Conservation (phyloP, 2,329 filamentous ascomycete species). For the Tolypocladium nubicola region DNA sequence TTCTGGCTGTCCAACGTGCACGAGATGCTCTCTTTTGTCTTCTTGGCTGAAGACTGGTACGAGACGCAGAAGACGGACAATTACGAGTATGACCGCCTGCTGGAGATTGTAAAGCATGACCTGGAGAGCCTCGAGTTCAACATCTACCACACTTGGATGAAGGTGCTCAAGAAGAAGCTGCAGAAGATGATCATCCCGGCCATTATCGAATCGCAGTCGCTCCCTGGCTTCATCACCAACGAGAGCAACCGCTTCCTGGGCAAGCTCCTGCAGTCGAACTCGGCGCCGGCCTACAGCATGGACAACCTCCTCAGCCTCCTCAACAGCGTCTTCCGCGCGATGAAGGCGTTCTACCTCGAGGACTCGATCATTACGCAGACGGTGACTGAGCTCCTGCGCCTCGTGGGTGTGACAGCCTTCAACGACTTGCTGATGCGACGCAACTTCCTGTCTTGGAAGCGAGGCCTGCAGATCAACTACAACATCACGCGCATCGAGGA, state of each 20-base stretch:
- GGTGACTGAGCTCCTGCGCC: slow-evolving; percentile 80
- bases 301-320: slow-evolving; percentile 91
- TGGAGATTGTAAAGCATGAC: slow-evolving; percentile 99
- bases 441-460: slow-evolving; percentile 99
- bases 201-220: slow-evolving; percentile 96
- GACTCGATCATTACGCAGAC: slow-evolving; percentile 94
- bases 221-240: slow-evolving; percentile 96
- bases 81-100: slow-evolving; percentile 92
- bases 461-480: slow-evolving; percentile 98
- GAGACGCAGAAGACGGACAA: slow-evolving; percentile 99
- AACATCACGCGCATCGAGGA: slow-evolving; percentile 99
- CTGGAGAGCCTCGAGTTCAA: slow-evolving; percentile 98
- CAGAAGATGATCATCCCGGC: slow-evolving; percentile 99
- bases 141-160: slow-evolving; percentile 99
- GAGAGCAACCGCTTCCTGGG: slow-evolving; percentile 97
- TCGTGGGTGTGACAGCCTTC: slow-evolving; percentile 96
- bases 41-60: slow-evolving; percentile 98
- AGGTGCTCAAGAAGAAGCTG: slow-evolving; percentile 97
- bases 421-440: slow-evolving; percentile 96
- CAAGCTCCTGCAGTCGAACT: slow-evolving; percentile 87
- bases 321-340: slow-evolving; percentile 95
- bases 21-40: slow-evolving; percentile 99
- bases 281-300: slow-evolving; percentile 95
- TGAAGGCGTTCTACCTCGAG: slow-evolving; percentile 97
- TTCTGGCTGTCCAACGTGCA: slow-evolving; percentile 99